Conservation (phyloP, 805 yeast genomes). For the Saturnispora saitoi region DNA sequence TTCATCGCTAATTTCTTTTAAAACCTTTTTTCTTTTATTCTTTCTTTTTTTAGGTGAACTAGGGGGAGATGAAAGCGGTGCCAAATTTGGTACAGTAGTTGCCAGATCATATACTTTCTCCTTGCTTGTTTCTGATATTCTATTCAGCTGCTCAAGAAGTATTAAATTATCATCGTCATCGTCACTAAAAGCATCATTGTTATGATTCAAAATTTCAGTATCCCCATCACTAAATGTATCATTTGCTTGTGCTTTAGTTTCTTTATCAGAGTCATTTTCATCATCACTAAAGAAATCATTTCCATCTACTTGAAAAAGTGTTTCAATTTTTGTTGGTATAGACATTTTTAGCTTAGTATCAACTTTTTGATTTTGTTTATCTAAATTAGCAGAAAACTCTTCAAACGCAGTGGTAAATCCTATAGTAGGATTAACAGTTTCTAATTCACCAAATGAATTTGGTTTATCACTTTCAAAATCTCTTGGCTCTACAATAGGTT, state of each 20-base stretch:
- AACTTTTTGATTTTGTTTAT: not conserved
- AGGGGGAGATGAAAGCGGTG: not conserved
- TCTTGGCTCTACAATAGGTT: slow-evolving; percentile 2
- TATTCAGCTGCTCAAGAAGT: slow-evolving; percentile 1
- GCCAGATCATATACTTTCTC: not conserved
- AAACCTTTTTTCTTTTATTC: not conserved
- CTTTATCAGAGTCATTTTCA: not conserved
- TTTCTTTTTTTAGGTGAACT: not conserved
- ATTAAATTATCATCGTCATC: slow-evolving; percentile 2
- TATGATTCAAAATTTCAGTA: not conserved
- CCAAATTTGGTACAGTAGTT: not conserved
- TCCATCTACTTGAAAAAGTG: not conserved
- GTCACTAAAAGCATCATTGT: slow-evolving; percentile 6
- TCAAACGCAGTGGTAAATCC: slow-evolving; percentile 7
- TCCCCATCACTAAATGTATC: slow-evolving; percentile 9
- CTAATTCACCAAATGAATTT: not conserved
- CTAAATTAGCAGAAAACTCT: not conserved
- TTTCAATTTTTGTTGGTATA: not conserved
- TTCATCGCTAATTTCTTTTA: not conserved
- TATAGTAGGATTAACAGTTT: not conserved
- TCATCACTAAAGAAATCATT: slow-evolving; percentile 7
- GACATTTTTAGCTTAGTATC: not conserved
- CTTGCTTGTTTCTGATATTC: not conserved
- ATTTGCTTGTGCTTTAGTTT: not conserved
- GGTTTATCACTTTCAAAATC: not conserved